These are phyloP conservation scores for Fagus crenata DNA, from an alignment of 306 rosid genomes.

Conservation along the genomic window DNA sequence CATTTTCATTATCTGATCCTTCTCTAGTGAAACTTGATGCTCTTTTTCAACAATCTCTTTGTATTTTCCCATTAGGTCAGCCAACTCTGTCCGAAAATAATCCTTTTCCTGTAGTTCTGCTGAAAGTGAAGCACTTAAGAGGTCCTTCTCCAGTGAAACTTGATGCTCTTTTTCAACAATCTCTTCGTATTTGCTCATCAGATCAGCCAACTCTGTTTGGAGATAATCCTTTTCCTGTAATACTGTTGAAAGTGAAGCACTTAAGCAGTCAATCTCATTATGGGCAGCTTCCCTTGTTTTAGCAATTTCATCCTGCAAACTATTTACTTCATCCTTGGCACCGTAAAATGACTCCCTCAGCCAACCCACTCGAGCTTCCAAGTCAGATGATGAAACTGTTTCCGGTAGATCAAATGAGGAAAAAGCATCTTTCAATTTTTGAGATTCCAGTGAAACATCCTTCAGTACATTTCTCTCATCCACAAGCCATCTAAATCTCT, in stretches of 20 bases:
- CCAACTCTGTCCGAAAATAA: conserved; percentile 62
- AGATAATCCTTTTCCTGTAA: conserved; percentile 69
- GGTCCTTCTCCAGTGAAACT: conserved; percentile 36
- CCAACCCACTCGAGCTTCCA: conserved; percentile 73
- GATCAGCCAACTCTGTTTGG: conserved; percentile 61
- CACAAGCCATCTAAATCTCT: conserved; percentile 70
- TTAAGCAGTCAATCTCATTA: conserved; percentile 53
- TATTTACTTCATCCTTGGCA: conserved; percentile 43
- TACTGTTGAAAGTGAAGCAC: conserved; percentile 55
- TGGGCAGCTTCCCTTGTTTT: conserved; percentile 55
- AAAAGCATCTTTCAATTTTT: conserved; percentile 55
- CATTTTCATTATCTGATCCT: conserved; percentile 57
- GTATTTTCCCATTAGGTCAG: conserved; percentile 49
- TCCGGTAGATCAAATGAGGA: conserved; percentile 64
- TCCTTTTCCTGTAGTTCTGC: conserved; percentile 63
- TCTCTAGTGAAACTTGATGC: conserved; percentile 55
- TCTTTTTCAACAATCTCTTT: conserved; percentile 57
- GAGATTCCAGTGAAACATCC: conserved; percentile 53
- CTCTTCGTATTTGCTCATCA: conserved; percentile 50
- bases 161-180: conserved; percentile 51
- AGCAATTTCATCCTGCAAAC: conserved; percentile 59
- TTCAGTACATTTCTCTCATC: conserved; percentile 61
- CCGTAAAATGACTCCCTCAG: conserved; percentile 58
- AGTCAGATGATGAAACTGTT: conserved; percentile 57
- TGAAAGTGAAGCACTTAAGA: conserved; percentile 56